A percentile compares a stretch with the other conserved stretches of the same genome.
phyloP scores from a whole-genome alignment of 495 filamentous ascomycete species.

The Recurvomyces mirabilis region DNA sequence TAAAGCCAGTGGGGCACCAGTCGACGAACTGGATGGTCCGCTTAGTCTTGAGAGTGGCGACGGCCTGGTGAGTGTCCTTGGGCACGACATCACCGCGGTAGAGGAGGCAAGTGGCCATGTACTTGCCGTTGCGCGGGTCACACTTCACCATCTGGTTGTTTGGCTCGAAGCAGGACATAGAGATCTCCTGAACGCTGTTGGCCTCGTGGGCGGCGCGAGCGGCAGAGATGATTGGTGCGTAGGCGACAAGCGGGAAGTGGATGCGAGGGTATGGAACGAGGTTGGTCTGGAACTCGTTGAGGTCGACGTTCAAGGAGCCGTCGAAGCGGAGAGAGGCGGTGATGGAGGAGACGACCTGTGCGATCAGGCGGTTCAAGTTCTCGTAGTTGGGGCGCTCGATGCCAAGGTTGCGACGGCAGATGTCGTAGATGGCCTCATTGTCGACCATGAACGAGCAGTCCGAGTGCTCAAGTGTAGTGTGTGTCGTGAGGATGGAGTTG shows the following conservation, averaged over 20 bases:
- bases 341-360: slow-evolving; percentile 97
- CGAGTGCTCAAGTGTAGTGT: slow-evolving; percentile 97
- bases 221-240: slow-evolving; percentile 86
- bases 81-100: slow-evolving; percentile 98
- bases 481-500: slow-evolving; percentile 97
- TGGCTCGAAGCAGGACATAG: slow-evolving; percentile 53
- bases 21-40: slow-evolving; percentile 98
- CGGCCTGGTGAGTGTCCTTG: slow-evolving; percentile 83
- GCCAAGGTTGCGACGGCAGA: slow-evolving; percentile 92
- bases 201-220: slow-evolving; percentile 91
- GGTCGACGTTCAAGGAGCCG: slow-evolving; percentile 95
- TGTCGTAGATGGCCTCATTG: slow-evolving; percentile 99
- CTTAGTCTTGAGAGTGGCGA: slow-evolving; percentile 95
- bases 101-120: slow-evolving; percentile 96
- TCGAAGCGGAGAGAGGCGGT: slow-evolving; percentile 98
- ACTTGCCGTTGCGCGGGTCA: slow-evolving; percentile 96
- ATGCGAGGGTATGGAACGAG: slow-evolving; percentile 97
- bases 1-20: slow-evolving; percentile 99
- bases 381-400: slow-evolving; percentile 95
- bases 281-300: slow-evolving; percentile 99
- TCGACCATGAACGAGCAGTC: slow-evolving; percentile 99
- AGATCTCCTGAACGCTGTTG: slow-evolving; percentile 39
- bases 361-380: slow-evolving; percentile 96
- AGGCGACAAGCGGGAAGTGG: slow-evolving; percentile 96
- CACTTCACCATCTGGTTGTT: slow-evolving; percentile 99